These are phyloP conservation scores for Pachysandra terminalis DNA, from an alignment of 164 flowering plant species.

Conservation along the genomic window DNA sequence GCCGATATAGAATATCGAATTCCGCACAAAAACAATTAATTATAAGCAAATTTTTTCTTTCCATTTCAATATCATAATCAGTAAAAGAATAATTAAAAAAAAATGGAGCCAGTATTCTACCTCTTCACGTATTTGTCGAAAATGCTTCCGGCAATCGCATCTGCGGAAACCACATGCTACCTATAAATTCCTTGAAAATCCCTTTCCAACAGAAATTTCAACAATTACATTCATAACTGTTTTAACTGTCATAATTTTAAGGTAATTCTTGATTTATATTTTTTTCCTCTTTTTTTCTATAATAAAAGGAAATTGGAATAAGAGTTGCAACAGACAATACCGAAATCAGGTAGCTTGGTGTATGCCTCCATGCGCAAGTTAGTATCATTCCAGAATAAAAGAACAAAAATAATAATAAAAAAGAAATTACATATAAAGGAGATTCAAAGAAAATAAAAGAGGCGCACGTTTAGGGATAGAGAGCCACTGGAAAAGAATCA, in stretches of 20 bases:
- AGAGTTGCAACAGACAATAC: too few species aligned
- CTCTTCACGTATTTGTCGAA: constrained; percentile 75
- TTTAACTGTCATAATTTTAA: too few species aligned
- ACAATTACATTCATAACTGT: too few species aligned
- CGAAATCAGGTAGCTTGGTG: background rate
- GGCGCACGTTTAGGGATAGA: constrained; percentile 40
- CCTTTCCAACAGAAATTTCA: too few species aligned
- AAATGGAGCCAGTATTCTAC: constrained; percentile 21
- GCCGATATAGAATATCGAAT: too few species aligned
- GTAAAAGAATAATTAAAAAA: too few species aligned
- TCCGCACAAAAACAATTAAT: background rate
- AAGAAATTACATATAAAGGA: background rate
- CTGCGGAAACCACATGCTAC: constrained; percentile 25
- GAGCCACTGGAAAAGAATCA: constrained; percentile 29
- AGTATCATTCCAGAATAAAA: background rate
- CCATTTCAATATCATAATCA: constrained; percentile 1
- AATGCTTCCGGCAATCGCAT: constrained; percentile 47
- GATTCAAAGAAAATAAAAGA: background rate
- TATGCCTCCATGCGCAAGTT: background rate
- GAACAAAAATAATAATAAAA: background rate
- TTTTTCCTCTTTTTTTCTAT: too few species aligned
- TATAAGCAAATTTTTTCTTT: too few species aligned
- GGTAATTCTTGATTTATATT: too few species aligned
- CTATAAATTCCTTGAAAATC: background rate
- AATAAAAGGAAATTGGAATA: too few species aligned